phyloP scores from a whole-genome alignment of 2,329 filamentous ascomycete genomes.

The Trichoderma asperellum region DNA sequence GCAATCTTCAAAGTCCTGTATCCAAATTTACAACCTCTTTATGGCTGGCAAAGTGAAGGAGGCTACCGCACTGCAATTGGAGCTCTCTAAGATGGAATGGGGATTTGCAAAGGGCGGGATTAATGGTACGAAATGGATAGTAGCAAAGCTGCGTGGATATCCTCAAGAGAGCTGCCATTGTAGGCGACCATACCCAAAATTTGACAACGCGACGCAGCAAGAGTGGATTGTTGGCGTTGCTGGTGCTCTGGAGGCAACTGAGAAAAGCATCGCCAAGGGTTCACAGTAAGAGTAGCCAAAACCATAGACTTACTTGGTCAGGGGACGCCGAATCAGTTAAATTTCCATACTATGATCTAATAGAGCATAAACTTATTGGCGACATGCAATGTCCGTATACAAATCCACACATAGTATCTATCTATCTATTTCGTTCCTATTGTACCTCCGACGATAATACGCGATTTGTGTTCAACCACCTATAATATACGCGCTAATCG shows the following conservation, averaged over 20 bases:
- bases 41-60: constrained; percentile 51
- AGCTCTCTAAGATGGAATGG: constrained; percentile 58
- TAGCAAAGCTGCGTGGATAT: constrained; percentile 58
- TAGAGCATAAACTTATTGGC: neutral
- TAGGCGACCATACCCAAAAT: constrained; percentile 58
- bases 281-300: neutral
- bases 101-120: constrained; percentile 62
- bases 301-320: neutral
- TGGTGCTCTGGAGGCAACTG: constrained; percentile 33
- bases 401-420: too few species aligned
- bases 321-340: neutral
- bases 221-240: constrained; percentile 31
- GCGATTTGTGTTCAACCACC: too few species aligned
- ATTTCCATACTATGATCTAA: neutral
- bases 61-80: constrained; percentile 54
- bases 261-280: constrained; percentile 32
- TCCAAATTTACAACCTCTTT: constrained; percentile 55
- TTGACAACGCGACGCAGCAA: constrained; percentile 42
- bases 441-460: fast-evolving
- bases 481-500: neutral
- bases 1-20: constrained; percentile 44
- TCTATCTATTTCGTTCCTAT: too few species aligned
- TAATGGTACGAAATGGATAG: constrained; percentile 64
- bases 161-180: constrained; percentile 55
- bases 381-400: neutral